Evolutionary conservation across 257 asterid genomes (phyloP).

Genomic region (Solanum clarkiae): DNA sequence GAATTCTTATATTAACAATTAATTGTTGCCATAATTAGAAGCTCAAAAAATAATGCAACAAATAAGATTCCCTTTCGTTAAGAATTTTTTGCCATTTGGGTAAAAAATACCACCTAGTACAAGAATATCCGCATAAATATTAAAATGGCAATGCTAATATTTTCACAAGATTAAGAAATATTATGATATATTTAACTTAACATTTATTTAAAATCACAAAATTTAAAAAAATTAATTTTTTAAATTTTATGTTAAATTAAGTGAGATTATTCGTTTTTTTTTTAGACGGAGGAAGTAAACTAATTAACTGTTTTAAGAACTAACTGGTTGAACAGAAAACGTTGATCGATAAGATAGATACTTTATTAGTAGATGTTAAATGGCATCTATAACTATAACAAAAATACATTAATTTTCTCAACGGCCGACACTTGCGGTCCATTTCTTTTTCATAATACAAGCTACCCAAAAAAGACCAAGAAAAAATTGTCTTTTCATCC

Average conservation of each 20-base stretch:
- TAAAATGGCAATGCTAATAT: neutral
- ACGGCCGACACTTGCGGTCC: neutral
- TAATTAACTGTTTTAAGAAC: too few species aligned
- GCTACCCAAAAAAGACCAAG: neutral
- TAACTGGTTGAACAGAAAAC: too few species aligned
- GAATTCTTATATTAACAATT: neutral
- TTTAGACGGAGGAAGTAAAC: too few species aligned
- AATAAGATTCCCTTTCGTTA: neutral
- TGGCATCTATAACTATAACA: neutral
- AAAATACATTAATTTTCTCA: neutral
- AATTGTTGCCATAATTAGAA: neutral
- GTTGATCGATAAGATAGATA: too few species aligned
- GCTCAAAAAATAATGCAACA: neutral
- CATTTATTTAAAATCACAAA: too few species aligned
- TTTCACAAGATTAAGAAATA: too few species aligned
- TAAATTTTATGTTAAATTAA: too few species aligned
- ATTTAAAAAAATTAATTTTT: too few species aligned
- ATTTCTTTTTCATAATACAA: neutral
- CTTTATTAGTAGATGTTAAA: neutral
- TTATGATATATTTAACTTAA: too few species aligned
- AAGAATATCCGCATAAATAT: neutral
- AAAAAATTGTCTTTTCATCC: neutral
- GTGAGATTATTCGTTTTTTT: too few species aligned
- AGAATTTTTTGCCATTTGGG: neutral
- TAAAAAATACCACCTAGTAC: neutral